Conservation (phyloP, 2,329 filamentous ascomycete species). For the Septoria linicola region DNA sequence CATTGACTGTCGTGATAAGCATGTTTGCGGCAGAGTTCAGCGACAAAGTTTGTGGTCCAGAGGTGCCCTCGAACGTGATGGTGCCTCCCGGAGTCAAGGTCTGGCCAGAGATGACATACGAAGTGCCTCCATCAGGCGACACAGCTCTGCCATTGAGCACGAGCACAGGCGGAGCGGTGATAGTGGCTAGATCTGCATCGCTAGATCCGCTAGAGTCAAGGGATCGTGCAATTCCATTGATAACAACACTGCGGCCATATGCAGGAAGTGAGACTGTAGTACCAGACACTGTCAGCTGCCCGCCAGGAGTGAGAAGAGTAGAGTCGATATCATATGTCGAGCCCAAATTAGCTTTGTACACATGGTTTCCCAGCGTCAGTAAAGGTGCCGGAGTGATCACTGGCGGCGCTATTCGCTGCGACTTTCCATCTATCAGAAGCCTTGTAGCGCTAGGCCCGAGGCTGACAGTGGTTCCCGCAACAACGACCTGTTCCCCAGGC, state of each 20-base stretch:
- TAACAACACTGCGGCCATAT: constrained; percentile 42
- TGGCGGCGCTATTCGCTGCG: constrained; percentile 36
- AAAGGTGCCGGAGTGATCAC: constrained; percentile 34
- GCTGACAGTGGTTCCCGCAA: constrained; percentile 43
- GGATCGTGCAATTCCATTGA: constrained; percentile 35
- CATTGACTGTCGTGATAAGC: constrained; percentile 25
- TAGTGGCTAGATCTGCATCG: constrained; percentile 18
- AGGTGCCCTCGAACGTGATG: constrained; percentile 27
- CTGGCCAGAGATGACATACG: constrained; percentile 32
- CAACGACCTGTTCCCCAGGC: constrained; percentile 41
- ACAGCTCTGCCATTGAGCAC: constrained; percentile 33
- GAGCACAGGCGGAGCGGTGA: constrained; percentile 35
- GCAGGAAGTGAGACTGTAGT: constrained; percentile 43
- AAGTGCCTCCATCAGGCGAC: constrained; percentile 29
- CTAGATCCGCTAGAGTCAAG: constrained; percentile 9
- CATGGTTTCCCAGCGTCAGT: constrained; percentile 34
- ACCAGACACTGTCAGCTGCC: constrained; percentile 40
- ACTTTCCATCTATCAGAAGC: constrained; percentile 44
- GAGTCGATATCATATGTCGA: constrained; percentile 35
- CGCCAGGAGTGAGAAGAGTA: constrained; percentile 34
- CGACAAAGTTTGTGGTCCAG: constrained; percentile 33
- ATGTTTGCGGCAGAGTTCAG: constrained; percentile 36
- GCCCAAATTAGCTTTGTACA: constrained; percentile 35
- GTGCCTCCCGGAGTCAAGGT: constrained; percentile 31
- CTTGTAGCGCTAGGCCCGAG: constrained; percentile 42